Percentiles rank a stretch among this genome's conserved stretches.
Conservation (phyloP, 2,329 filamentous ascomycete species). For the Triangularia verruculosa region DNA sequence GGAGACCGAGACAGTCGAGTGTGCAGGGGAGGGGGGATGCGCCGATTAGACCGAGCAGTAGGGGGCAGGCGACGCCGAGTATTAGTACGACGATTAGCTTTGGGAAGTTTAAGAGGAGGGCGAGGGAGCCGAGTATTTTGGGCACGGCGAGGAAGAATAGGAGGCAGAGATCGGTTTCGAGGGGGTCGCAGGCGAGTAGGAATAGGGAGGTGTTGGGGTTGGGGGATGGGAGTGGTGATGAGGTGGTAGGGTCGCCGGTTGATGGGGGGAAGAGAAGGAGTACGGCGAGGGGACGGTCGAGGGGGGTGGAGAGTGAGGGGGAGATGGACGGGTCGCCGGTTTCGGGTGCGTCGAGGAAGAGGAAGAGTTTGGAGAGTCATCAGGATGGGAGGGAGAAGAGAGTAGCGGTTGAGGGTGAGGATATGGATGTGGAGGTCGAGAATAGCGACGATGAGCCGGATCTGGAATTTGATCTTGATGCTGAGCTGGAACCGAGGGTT, state of each 20-base stretch:
- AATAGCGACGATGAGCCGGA: constrained; percentile 14
- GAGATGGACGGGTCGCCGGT: constrained; percentile 17
- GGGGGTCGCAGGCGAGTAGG: constrained; percentile 23
- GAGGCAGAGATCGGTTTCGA: constrained; percentile 24
- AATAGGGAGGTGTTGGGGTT: constrained; percentile 14
- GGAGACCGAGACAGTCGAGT: constrained; percentile 48
- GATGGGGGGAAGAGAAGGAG: constrained; percentile 19
- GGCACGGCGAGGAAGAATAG: constrained; percentile 47
- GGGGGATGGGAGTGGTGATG: constrained; percentile 19
- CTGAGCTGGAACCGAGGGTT: constrained; percentile 7
- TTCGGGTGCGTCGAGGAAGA: constrained; percentile 45
- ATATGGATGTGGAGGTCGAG: constrained; percentile 6
- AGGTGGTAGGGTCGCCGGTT: constrained; percentile 30
- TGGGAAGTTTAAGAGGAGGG: constrained; percentile 55
- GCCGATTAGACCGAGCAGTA: constrained; percentile 53
- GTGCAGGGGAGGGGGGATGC: constrained; percentile 50
- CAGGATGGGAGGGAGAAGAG: constrained; percentile 35
- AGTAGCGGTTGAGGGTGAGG: constrained; percentile 15
- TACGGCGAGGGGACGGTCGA: constrained; percentile 16
- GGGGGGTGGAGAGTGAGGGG: constrained; percentile 3
- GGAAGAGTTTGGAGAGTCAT: constrained; percentile 52
- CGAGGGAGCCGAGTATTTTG: constrained; percentile 60
- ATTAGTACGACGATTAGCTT: constrained; percentile 54
- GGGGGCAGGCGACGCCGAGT: constrained; percentile 46
- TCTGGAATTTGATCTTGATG: constrained; percentile 9